Conservation (phyloP, 345 rosid species). For the Moricandia moricandioides region DNA sequence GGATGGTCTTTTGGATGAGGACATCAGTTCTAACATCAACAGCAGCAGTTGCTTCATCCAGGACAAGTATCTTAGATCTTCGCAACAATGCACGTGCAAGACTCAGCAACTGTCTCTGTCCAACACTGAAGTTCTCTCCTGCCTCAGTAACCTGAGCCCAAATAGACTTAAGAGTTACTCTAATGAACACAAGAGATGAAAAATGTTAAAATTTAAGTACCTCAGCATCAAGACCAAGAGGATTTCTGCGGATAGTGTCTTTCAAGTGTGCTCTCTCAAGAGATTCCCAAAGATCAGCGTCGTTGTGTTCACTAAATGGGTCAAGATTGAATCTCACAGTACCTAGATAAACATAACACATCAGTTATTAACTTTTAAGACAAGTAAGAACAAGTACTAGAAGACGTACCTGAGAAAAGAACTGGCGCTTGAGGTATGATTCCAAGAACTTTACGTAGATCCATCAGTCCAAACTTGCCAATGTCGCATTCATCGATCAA, state of each 20-base stretch:
- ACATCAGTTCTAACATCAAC: conserved; percentile 99
- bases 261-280: conserved; percentile 94
- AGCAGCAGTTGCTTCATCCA: conserved; percentile 99
- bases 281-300: conserved; percentile 98
- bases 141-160: conserved; percentile 73
- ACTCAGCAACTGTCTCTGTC: conserved; percentile 94
- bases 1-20: conserved; percentile 92
- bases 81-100: conserved; percentile 96
- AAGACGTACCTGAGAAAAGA: conserved; percentile 85
- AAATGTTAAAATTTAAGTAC: conserved; percentile 37
- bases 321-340: conserved; percentile 95
- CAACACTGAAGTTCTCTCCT: conserved; percentile 98
- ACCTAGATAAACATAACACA: conserved; percentile 44
- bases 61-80: conserved; percentile 94
- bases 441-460: conserved; percentile 92
- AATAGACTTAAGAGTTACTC: background rate
- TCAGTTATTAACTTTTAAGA: background rate
- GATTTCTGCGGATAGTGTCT: conserved; percentile 80
- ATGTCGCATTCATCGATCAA: conserved; percentile 79
- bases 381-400: background rate
- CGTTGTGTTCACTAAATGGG: conserved; percentile 94
- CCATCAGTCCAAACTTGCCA: conserved; percentile 79
- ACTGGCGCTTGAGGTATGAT: conserved; percentile 99
- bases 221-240: conserved; percentile 89
- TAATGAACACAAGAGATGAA: conserved; percentile 2